A percentile compares a stretch with the other conserved stretches of the same genome.
These are phyloP conservation scores for Neurospora tetraspora DNA, from an alignment of 495 filamentous ascomycete species.

Conservation along the genomic window DNA sequence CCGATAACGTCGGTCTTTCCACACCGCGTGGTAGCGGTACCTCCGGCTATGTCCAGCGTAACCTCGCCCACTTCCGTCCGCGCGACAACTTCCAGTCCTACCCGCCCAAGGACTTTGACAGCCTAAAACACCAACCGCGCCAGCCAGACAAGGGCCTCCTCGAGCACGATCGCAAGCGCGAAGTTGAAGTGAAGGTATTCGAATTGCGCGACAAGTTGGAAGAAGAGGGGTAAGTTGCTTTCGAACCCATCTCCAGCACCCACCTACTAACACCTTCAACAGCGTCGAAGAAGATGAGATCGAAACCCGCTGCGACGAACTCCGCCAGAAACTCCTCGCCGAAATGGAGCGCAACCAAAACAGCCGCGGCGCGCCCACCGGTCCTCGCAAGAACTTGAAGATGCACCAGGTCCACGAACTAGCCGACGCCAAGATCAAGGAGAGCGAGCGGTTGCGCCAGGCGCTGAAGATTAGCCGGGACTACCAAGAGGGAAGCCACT, in stretches of 20 bases:
- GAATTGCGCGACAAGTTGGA: conserved; percentile 83
- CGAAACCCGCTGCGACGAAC: conserved; percentile 51
- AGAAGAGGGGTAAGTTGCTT: conserved; percentile 59
- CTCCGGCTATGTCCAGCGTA: conserved; percentile 94
- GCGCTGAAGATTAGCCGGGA: conserved; percentile 83
- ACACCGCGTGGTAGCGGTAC: conserved; percentile 94
- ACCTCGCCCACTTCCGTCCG: conserved; percentile 67
- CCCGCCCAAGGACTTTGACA: conserved; percentile 48
- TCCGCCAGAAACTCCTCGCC: conserved; percentile 53
- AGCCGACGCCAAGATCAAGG: conserved; percentile 90
- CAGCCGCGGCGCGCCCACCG: conserved; percentile 16
- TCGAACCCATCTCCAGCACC: neutral
- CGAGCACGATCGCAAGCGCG: conserved; percentile 81
- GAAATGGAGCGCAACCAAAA: conserved; percentile 33
- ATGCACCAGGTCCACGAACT: conserved; percentile 92
- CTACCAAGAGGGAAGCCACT: conserved; percentile 76
- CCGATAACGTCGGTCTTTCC: conserved; percentile 92
- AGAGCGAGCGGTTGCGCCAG: conserved; percentile 80
- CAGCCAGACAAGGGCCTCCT: conserved; percentile 86
- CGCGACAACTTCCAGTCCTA: conserved; percentile 54
- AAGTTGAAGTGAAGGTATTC: conserved; percentile 85
- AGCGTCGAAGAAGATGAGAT: conserved; percentile 76
- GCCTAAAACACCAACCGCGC: conserved; percentile 58
- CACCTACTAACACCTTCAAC: neutral
- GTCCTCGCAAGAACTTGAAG: conserved; percentile 54